Base-by-base conservation (phyloP, 768 basidiomycete species). In the Scleroderma bovista region DNA sequence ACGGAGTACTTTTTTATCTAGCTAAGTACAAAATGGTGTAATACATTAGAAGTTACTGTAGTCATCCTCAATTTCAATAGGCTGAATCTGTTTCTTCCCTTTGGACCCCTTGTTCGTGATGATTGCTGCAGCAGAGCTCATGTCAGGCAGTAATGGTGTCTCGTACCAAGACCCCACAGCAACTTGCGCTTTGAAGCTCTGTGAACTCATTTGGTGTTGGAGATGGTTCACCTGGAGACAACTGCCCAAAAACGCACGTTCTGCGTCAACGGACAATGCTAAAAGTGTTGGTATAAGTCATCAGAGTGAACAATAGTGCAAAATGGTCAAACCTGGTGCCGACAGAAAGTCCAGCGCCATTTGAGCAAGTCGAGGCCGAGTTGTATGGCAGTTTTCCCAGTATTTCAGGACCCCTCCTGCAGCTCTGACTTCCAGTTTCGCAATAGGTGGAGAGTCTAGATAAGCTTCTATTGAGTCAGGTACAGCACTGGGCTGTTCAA, bases 111-210 rank as follows among this genome's bases (percentile, higher is more conserved):
- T 20, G 20, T 31, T 41, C n/a, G 16, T 16, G 24, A 44, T 50
- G 26, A 50, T 50, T 11, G 8, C 41, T 45, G 49, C 41, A 29
- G 42, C 9, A n/a, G 44, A 17, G 8, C 26, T 38, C 15, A 23
- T 8, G 23, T 51, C 46, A 22, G 61, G 58, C 40, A 54, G 60
- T 6, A 69, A 44, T 7, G 67, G 64, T 32, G 64, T 54, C 8
- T 51, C 51, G 3, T 48, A 51, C 67, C 64, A 70, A 3, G 68
- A 69, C n/a, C 63, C 61, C 19, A 69, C 39, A 3, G 63, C 62
- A 48, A 72, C 59, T 33, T 61, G 57, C 20, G 68, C 63, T 39
- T 62, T 61, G 65, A 69, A 72, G 8, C 67, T 65, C 47, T 69
- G 65, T 7, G 69, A 67, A 23, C 39, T 54, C 54, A 63, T 72